Evolutionary conservation across 202 grass and related monocot species (phyloP).

Genomic region (Zizania palustris): DNA sequence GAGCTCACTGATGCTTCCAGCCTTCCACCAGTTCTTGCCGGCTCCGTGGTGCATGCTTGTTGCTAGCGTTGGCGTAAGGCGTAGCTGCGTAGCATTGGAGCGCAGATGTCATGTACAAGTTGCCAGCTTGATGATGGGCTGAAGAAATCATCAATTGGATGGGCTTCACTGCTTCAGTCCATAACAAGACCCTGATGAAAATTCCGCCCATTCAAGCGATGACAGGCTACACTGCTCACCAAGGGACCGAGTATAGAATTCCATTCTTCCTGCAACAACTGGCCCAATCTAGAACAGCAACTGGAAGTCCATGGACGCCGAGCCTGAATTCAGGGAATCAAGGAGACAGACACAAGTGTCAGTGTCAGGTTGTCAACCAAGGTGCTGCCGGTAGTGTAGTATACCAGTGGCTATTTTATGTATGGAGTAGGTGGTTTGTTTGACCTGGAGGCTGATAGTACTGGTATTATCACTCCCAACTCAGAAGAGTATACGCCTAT

Average conservation of each 20-base stretch:
- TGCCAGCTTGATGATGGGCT: neutral
- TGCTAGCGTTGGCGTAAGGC: neutral
- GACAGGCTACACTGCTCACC: neutral
- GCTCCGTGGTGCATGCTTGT: neutral
- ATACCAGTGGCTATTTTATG: neutral
- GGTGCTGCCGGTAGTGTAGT: neutral
- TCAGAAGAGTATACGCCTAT: neutral
- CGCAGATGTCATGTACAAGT: neutral
- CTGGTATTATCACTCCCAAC: neutral
- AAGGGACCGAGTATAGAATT: neutral
- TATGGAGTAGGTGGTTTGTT: neutral
- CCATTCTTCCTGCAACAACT: neutral
- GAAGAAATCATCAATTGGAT: neutral
- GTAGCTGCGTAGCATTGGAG: neutral
- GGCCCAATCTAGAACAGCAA: neutral
- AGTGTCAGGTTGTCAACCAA: neutral
- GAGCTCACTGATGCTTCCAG: constrained; percentile 34
- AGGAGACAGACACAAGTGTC: neutral
- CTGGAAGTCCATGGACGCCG: neutral
- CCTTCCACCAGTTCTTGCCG: neutral
- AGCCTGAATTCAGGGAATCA: neutral
- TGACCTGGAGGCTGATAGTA: neutral
- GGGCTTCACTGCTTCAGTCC: neutral
- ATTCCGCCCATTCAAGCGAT: neutral
- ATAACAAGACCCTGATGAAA: neutral